These are phyloP conservation scores for Chamaecrista fasciculata DNA, from an alignment of 306 rosid species.

Conservation along the genomic window DNA sequence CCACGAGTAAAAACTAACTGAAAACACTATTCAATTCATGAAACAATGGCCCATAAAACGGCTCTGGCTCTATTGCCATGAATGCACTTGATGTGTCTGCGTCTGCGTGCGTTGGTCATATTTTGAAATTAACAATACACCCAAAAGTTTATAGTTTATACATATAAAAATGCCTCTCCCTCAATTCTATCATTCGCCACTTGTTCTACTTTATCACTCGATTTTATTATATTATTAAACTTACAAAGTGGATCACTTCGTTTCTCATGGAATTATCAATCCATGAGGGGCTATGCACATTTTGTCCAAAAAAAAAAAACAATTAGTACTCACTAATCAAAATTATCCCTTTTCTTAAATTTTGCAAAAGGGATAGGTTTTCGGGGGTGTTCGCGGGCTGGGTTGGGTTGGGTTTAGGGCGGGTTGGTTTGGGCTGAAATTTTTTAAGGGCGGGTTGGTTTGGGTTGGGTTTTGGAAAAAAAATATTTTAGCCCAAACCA, in stretches of 20 bases:
- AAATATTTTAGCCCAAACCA: no score
- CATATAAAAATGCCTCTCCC: neutral
- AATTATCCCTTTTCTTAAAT: neutral
- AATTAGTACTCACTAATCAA: no score
- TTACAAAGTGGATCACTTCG: neutral
- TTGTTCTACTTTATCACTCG: neutral
- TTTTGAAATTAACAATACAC: neutral
- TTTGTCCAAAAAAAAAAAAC: no score
- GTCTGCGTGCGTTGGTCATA: neutral
- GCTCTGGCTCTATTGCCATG: neutral
- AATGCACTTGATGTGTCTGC: neutral
- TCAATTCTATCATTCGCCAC: neutral
- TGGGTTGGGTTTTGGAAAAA: no score
- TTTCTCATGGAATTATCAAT: neutral
- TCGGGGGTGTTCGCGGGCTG: no score
- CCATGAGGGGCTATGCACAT: no score
- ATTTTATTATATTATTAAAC: neutral
- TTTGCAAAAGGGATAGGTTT: neutral
- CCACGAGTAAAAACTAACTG: neutral
- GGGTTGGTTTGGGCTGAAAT: no score
- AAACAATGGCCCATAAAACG: neutral
- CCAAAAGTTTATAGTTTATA: neutral
- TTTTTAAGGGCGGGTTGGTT: no score
- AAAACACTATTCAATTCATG: neutral
- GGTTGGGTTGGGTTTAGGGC: no score